phyloP scores from a whole-genome alignment of 2,329 filamentous ascomycete genomes.

The Xylariaceae sp. region DNA sequence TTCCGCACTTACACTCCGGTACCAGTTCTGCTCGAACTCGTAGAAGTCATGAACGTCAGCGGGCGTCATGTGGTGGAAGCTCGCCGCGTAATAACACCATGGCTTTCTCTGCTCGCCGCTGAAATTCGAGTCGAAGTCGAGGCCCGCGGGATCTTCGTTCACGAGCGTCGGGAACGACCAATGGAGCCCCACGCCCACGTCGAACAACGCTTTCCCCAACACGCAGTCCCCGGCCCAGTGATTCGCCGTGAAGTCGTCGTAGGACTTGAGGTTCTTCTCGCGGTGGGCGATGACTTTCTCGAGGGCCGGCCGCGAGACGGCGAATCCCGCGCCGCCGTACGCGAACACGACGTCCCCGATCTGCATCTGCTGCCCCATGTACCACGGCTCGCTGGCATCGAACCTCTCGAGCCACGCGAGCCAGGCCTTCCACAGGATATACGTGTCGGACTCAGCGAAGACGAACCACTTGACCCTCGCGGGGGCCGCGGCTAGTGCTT shows the following conservation, averaged over 20 bases:
- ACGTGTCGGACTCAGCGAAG: conserved; percentile 58
- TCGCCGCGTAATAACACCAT: conserved; percentile 47
- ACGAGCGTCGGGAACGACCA: conserved; percentile 46
- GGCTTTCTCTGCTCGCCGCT: conserved; percentile 36
- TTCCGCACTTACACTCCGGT: conserved; percentile 26
- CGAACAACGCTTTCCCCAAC: conserved; percentile 42
- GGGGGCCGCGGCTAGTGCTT: conserved; percentile 37
- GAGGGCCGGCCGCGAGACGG: conserved; percentile 48
- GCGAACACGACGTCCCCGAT: conserved; percentile 48
- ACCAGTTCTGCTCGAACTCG: conserved; percentile 41
- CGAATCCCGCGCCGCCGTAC: conserved; percentile 50
- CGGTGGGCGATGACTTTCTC: conserved; percentile 40
- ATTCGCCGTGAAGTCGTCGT: conserved; percentile 41
- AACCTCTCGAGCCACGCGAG: conserved; percentile 49
- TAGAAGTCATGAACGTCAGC: conserved; percentile 40
- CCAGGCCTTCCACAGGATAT: conserved; percentile 50
- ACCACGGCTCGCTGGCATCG: conserved; percentile 44
- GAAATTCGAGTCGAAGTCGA: conserved; percentile 41
- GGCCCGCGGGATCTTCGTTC: conserved; percentile 36
- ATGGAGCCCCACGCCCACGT: conserved; percentile 41
- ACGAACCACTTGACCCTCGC: conserved; percentile 55
- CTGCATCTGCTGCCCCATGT: conserved; percentile 51
- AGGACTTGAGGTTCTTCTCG: conserved; percentile 35
- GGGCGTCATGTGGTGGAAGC: conserved; percentile 46
- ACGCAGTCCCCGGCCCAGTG: conserved; percentile 50